Evolutionary conservation across 2,329 filamentous ascomycete species (phyloP).

Genomic region (Colletotrichum kahawae): DNA sequence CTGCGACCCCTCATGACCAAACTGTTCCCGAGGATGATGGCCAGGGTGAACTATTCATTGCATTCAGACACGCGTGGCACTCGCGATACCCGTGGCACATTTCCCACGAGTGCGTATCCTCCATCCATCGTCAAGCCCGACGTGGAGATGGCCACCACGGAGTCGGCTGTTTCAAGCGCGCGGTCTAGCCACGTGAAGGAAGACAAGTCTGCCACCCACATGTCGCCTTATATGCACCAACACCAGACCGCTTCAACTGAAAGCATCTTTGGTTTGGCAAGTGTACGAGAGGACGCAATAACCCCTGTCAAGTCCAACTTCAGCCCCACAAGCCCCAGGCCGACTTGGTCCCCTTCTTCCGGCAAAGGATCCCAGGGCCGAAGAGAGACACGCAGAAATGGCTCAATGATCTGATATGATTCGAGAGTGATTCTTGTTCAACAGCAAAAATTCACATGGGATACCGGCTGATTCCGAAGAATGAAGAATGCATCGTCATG

Average conservation of each 20-base stretch:
- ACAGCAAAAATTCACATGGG: background rate
- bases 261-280: slow-evolving; percentile 8
- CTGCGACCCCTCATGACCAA: slow-evolving; percentile 26
- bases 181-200: background rate
- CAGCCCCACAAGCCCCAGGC: background rate
- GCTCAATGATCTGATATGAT: background rate
- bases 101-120: background rate
- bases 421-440: background rate
- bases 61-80: slow-evolving; percentile 2
- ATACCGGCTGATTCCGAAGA: background rate
- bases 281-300: slow-evolving; percentile 4
- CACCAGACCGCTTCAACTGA: background rate
- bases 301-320: background rate
- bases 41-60: slow-evolving; percentile 9
- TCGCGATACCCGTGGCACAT: background rate
- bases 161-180: background rate
- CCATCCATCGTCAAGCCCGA: background rate
- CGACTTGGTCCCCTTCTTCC: background rate
- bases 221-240: background rate
- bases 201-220: background rate
- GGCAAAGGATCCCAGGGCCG: background rate
- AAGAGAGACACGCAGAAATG: background rate
- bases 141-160: background rate
- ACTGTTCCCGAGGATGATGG: slow-evolving; percentile 9
- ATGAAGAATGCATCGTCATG: background rate